Evolutionary conservation across 2,329 filamentous ascomycete species (phyloP).

Genomic region (Mollisiaceae sp.): DNA sequence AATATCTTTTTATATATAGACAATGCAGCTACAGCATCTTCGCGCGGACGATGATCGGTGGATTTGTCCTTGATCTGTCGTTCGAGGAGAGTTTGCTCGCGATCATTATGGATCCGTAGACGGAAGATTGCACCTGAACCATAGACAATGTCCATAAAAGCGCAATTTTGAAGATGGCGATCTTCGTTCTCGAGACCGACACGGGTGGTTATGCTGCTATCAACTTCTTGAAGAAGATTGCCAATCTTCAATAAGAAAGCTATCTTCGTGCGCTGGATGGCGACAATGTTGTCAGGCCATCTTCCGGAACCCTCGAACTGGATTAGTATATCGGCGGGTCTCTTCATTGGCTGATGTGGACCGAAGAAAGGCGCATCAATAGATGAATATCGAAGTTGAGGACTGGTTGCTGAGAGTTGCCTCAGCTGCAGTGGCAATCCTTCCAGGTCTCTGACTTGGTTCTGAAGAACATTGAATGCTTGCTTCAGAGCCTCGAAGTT

Average conservation of each 20-base stretch:
- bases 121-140: conserved; percentile 76
- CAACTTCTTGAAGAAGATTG: conserved; percentile 66
- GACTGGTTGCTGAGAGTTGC: conserved; percentile 74
- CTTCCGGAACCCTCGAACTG: conserved; percentile 92
- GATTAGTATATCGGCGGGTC: conserved; percentile 78
- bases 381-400: conserved; percentile 77
- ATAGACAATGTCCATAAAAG: conserved; percentile 82
- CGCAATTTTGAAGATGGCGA: conserved; percentile 73
- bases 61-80: conserved; percentile 77
- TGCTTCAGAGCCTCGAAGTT: conserved; percentile 72
- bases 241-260: conserved; percentile 77
- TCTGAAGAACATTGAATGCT: conserved; percentile 75
- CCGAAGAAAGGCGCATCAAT: conserved; percentile 56
- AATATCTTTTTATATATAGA: conserved; percentile 74
- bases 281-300: conserved; percentile 90
- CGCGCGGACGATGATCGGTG: conserved; percentile 66
- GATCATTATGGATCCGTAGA: conserved; percentile 85
- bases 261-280: conserved; percentile 92
- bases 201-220: conserved; percentile 65
- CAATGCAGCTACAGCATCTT: conserved; percentile 72
- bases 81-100: conserved; percentile 81
- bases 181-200: conserved; percentile 82
- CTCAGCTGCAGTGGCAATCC: conserved; percentile 87
- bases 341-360: conserved; percentile 45
- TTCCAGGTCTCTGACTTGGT: conserved; percentile 76